Conservation (phyloP, 805 yeast genomes). For the Candida ortonii region DNA sequence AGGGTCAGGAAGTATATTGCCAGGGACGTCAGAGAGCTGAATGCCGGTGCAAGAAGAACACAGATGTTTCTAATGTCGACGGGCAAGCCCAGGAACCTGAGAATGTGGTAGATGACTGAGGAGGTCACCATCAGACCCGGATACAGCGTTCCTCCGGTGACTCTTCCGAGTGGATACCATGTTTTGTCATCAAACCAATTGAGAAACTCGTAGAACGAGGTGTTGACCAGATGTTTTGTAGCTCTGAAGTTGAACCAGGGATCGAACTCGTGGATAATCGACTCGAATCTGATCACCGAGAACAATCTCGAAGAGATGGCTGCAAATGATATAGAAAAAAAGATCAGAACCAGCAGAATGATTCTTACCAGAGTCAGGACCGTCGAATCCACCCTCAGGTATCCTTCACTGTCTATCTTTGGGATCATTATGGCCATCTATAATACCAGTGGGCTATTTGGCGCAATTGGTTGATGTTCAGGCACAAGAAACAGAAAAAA, state of each 20-base stretch:
- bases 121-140: slow-evolving; percentile 98
- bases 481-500: no score
- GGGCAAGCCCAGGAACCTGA: slow-evolving; percentile 69
- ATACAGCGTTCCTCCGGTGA: slow-evolving; percentile 96
- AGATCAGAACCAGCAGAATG: slow-evolving; percentile 62
- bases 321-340: slow-evolving; percentile 81
- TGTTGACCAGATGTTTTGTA: slow-evolving; percentile 81
- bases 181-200: slow-evolving; percentile 99
- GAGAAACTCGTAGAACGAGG: slow-evolving; percentile 84
- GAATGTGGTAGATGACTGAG: slow-evolving; percentile 78
- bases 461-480: no score
- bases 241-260: slow-evolving; percentile 98
- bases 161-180: slow-evolving; percentile 99
- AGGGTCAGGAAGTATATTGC: slow-evolving; percentile 83
- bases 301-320: slow-evolving; percentile 89
- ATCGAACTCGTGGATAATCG: slow-evolving; percentile 96
- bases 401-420: slow-evolving; percentile 27
- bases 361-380: slow-evolving; percentile 27
- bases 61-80: slow-evolving; percentile 93
- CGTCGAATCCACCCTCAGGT: slow-evolving; percentile 21
- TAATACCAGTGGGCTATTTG: no score
- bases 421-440: slow-evolving; percentile 13
- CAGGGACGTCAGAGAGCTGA: slow-evolving; percentile 87
- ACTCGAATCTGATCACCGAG: slow-evolving; percentile 94
- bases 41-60: slow-evolving; percentile 95